phyloP scores from a whole-genome alignment of 345 rosid genomes.

The Corymbia maculata region DNA sequence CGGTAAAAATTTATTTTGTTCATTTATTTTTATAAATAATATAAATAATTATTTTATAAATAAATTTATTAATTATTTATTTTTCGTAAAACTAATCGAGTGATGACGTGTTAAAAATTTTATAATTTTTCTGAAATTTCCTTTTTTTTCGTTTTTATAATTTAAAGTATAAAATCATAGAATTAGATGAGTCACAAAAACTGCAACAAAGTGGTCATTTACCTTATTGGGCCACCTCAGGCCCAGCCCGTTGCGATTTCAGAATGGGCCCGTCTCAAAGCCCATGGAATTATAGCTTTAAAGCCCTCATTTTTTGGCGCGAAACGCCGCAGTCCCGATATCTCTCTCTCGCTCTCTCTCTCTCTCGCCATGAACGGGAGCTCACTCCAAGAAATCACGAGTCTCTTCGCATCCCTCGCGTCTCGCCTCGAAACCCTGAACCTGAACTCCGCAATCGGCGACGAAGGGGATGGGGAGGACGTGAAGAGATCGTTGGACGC shows the following conservation, averaged over 20 bases:
- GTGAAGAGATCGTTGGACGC: constrained; percentile 20
- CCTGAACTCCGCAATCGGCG: neutral
- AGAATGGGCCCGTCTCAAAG: neutral
- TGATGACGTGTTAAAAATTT: neutral
- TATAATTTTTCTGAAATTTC: neutral
- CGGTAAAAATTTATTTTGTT: no score
- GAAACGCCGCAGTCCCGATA: neutral
- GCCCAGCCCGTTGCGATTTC: neutral
- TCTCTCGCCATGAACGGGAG: neutral
- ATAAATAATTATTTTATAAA: no score
- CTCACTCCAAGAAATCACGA: constrained; percentile 9
- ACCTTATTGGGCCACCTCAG: neutral
- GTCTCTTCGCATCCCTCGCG: constrained; percentile 43
- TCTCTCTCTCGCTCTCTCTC: neutral
- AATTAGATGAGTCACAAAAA: neutral
- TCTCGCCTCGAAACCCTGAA: constrained; percentile 15
- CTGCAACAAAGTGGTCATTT: neutral
- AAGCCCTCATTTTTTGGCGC: neutral
- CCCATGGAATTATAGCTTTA: neutral
- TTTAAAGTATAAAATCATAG: neutral
- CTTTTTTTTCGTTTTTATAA: neutral
- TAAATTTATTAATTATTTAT: no score
- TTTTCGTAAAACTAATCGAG: no score
- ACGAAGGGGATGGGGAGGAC: neutral
- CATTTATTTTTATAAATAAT: no score